Conservation (phyloP, 2,329 filamentous ascomycete species). For the Dactylellina sp. region DNA sequence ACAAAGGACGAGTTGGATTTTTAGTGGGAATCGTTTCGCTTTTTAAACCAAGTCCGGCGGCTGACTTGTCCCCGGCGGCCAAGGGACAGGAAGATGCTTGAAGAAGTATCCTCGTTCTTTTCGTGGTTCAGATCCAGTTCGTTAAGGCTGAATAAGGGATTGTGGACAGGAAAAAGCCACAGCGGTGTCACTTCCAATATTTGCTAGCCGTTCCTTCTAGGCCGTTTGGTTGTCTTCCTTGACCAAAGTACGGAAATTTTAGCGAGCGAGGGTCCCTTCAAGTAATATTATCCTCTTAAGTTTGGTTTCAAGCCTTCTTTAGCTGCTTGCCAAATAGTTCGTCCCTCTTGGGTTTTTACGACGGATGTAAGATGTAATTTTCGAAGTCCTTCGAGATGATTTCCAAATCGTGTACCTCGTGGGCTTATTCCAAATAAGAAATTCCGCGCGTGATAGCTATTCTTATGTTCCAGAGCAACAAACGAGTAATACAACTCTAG, state of each 20-base stretch:
- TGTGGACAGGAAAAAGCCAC: slow-evolving; percentile 43
- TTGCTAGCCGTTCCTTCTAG: slow-evolving; percentile 35
- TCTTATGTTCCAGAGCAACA: neutral
- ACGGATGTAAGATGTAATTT: slow-evolving; percentile 5
- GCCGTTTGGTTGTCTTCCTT: slow-evolving; percentile 27
- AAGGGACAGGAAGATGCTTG: slow-evolving; percentile 32
- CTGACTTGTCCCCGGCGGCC: slow-evolving; percentile 40
- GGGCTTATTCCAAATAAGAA: slow-evolving; percentile 2
- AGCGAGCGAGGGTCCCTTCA: slow-evolving; percentile 30
- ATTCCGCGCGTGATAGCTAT: slow-evolving; percentile 6
- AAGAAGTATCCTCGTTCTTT: slow-evolving; percentile 29
- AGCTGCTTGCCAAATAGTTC: neutral
- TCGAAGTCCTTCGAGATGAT: neutral
- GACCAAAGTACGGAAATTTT: slow-evolving; percentile 43
- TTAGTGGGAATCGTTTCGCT: slow-evolving; percentile 47
- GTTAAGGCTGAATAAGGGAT: slow-evolving; percentile 53
- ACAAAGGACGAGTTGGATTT: slow-evolving; percentile 32
- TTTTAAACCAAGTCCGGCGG: slow-evolving; percentile 54
- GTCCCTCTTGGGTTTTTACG: neutral
- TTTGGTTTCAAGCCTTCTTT: slow-evolving; percentile 23
- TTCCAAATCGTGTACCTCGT: neutral
- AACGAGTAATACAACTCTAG: neutral
- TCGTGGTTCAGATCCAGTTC: slow-evolving; percentile 26
- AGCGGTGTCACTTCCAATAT: slow-evolving; percentile 39
- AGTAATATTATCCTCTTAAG: slow-evolving; percentile 33